Conservation (phyloP, 176 grass and related monocot genomes). For the Lolium multiflorum region DNA sequence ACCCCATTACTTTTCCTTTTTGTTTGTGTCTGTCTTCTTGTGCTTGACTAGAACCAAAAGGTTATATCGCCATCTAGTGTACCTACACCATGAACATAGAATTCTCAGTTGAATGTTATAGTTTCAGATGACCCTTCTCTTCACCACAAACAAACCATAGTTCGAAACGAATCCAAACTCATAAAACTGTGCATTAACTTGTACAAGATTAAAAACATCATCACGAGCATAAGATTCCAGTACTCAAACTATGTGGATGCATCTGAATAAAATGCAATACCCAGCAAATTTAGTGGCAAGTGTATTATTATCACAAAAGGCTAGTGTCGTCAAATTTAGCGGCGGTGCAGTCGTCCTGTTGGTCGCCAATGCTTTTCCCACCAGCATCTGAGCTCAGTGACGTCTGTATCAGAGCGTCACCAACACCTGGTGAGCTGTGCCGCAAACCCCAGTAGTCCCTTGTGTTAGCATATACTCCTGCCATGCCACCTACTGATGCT, state of each 20-base stretch:
- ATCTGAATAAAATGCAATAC: too few relatives aligned
- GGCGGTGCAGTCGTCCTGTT: conserved; percentile 29
- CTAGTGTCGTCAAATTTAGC: too few relatives aligned
- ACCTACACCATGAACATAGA: neutral
- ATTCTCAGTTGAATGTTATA: neutral
- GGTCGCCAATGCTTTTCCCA: conserved; percentile 47
- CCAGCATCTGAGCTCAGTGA: neutral
- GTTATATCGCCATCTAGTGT: neutral
- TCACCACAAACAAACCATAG: conserved; percentile 1
- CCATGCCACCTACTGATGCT: neutral
- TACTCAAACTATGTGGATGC: too few relatives aligned
- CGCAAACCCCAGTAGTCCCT: too few relatives aligned
- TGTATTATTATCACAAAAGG: too few relatives aligned
- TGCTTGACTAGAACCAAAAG: conserved; percentile 5
- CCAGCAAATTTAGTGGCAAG: too few relatives aligned
- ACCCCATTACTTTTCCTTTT: neutral
- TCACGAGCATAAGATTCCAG: too few relatives aligned
- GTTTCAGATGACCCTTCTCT: conserved; percentile 13
- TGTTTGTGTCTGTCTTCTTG: conserved; percentile 11
- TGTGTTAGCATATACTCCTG: conserved; percentile 28
- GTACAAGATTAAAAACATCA: neutral
- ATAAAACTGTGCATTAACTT: neutral
- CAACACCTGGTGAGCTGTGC: conserved; percentile 38
- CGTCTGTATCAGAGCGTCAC: conserved; percentile 13
- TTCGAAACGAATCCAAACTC: neutral